These are phyloP conservation scores for Neopestalotiopsis sp. DNA, from an alignment of 2,329 filamentous ascomycete species.

Conservation along the genomic window DNA sequence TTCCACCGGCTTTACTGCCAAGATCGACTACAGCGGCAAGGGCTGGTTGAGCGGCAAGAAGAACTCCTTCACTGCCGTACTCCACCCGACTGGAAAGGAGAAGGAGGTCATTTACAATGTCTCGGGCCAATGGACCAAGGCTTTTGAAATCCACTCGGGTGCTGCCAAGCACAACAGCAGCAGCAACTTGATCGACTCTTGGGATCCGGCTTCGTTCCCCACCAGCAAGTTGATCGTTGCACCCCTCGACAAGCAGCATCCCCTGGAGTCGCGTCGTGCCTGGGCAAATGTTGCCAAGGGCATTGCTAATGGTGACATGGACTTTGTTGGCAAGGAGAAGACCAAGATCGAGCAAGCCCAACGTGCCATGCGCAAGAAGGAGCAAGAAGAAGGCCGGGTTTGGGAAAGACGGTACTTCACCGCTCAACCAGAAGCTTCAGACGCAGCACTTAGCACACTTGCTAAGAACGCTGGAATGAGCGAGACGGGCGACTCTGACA, in stretches of 20 bases:
- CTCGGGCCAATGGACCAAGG: constrained; percentile 49
- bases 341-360: constrained; percentile 83
- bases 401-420: constrained; percentile 91
- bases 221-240: constrained; percentile 38
- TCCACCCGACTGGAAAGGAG: constrained; percentile 45
- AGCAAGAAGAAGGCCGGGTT: constrained; percentile 62
- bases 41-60: constrained; percentile 50
- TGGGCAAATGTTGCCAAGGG: constrained; percentile 80
- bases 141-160: constrained; percentile 41
- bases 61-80: constrained; percentile 51
- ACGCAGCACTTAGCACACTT: constrained; percentile 51
- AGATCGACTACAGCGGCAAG: constrained; percentile 52
- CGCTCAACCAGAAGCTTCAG: constrained; percentile 44
- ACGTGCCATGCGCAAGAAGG: constrained; percentile 68
- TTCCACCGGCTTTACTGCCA: constrained; percentile 50
- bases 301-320: constrained; percentile 77
- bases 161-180: constrained; percentile 35
- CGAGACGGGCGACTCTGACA: constrained; percentile 60
- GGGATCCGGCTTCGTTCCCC: constrained; percentile 42
- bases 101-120: constrained; percentile 44
- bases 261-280: constrained; percentile 79
- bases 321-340: constrained; percentile 74
- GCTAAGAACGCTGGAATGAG: constrained; percentile 54
- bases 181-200: constrained; percentile 40
- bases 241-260: constrained; percentile 74